Base-by-base conservation (phyloP, 1,284 basidiomycete species). In the Polyporus tsugae region DNA sequence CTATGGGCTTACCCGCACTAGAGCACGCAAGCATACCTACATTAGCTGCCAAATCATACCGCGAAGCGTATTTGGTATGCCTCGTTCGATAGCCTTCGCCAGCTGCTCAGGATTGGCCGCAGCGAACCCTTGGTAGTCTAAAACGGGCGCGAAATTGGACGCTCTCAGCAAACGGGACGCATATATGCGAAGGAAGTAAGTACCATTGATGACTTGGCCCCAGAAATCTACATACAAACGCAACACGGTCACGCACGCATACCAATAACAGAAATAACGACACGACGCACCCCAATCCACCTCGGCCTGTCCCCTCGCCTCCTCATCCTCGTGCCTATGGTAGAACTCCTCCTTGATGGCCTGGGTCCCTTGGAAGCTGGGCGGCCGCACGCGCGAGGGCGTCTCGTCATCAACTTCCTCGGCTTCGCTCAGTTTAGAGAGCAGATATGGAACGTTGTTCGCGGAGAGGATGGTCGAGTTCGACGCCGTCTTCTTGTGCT, bases 1-100 rank as follows among this genome's bases (percentile, higher is more conserved):
- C 49, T 49, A 49, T 22, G 25, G 36, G 39, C 10, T n/a, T 6
- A 2, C 19, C 3, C 17, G 11, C 33, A n/a, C 17, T 4, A 38
- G 36, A 35, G 11, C 19, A 39, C 13, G 68, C 62, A 44, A 67
- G 68, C 73, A 63, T 65, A 78, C 77, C 73, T 83, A 95, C 96
- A 99, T 98, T 79, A 99, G 87, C 79, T 99, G 97, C 97, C 97
- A 99, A 82, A 98, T 92, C 91, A 98, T 97, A 29, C 97, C 97
- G 59, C 97, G 89, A 49, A 96, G 80, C 0, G 91, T 88, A 44
- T 90, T 84, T 1, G 97, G 98, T 41, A 99, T 96, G 1, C 97
- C 97, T 66, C 86, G 87, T 75, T 98, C 96, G 68, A 99, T 99
- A 0, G 96, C 97, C 73, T 87, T 86, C 6, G 95, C 95, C 22